phyloP scores from a whole-genome alignment of 2,329 filamentous ascomycete species.

The Aspergillus sp. region DNA sequence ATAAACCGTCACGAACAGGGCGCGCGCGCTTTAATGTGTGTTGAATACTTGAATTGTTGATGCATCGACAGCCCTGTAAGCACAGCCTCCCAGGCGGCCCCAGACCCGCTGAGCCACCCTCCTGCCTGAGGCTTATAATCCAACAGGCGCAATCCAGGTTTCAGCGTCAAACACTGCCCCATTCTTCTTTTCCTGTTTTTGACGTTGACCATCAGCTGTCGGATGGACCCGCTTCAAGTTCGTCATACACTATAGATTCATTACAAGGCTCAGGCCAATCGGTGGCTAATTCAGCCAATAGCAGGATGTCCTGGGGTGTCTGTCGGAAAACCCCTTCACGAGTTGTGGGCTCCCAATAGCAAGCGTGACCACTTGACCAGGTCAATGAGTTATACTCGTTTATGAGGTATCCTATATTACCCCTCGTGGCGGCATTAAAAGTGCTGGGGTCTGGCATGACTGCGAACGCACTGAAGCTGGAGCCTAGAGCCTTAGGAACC shows the following conservation, averaged over 20 bases:
- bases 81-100: background rate
- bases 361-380: no score
- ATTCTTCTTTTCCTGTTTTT: constrained; percentile 1
- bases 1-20: background rate
- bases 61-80: background rate
- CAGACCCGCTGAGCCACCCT: background rate
- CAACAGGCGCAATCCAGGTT: constrained; percentile 14
- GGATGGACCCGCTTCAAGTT: background rate
- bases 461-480: no score
- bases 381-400: no score
- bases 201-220: background rate
- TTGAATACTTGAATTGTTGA: background rate
- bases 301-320: background rate
- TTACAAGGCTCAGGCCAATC: background rate
- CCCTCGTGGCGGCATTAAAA: no score
- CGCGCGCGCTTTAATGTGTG: no score
- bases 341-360: no score
- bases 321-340: no score
- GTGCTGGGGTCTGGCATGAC: no score
- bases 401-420: no score
- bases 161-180: constrained; percentile 17
- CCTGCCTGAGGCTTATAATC: background rate
- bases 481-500: no score
- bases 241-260: no score
- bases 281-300: background rate